Conservation (phyloP, 345 rosid genomes). For the Combretum micranthum region DNA sequence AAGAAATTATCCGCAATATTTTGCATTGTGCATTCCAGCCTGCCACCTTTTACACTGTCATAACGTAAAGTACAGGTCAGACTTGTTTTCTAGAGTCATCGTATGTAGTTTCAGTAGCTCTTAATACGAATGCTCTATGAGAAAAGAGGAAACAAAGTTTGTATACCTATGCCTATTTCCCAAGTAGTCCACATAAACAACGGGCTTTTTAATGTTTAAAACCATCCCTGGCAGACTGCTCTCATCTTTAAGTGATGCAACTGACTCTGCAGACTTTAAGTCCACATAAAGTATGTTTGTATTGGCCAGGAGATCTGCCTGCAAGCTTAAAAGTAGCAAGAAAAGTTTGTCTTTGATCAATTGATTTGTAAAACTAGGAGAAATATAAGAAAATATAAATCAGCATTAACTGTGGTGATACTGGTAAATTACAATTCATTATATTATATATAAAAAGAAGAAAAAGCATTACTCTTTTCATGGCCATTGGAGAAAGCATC, state of each 20-base stretch:
- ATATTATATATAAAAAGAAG: background rate
- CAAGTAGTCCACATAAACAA: conserved; percentile 50
- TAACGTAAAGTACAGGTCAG: conserved; percentile 11
- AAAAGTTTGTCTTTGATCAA: too few species aligned
- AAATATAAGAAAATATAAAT: too few species aligned
- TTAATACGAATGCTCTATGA: background rate
- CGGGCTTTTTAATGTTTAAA: conserved; percentile 61
- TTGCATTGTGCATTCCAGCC: conserved; percentile 98
- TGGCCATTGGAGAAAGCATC: too few species aligned
- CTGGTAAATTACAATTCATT: background rate
- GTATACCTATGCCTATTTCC: conserved; percentile 65
- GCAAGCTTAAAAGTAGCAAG: conserved; percentile 39
- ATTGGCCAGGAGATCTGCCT: conserved; percentile 80
- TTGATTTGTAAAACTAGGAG: too few species aligned
- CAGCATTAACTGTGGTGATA: background rate
- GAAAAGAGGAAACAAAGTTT: background rate
- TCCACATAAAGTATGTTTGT: conserved; percentile 87
- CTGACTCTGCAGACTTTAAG: conserved; percentile 53
- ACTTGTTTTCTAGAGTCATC: conserved; percentile 1
- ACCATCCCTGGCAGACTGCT: conserved; percentile 85
- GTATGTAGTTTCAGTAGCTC: conserved; percentile 2
- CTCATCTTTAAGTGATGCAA: conserved; percentile 54
- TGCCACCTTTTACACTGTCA: conserved; percentile 70
- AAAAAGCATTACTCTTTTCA: background rate
- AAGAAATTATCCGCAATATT: conserved; percentile 83